Evolutionary conservation across 805 yeast species (phyloP).

Genomic region (Wickerhamomyces subpelliculosus): DNA sequence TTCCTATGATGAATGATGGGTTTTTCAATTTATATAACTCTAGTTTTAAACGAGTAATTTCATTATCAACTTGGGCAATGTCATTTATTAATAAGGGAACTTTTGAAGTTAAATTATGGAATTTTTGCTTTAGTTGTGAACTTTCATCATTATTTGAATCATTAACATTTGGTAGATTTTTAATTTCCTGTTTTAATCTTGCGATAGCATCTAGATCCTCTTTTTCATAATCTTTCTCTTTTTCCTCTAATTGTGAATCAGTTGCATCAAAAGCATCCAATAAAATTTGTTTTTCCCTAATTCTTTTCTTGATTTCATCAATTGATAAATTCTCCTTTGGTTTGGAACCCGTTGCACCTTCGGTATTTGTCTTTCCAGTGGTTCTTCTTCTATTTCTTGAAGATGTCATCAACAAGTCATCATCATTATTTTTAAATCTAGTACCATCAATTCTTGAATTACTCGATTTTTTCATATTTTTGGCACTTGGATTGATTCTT

Average conservation of each 20-base stretch:
- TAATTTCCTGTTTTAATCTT: constrained; percentile 39
- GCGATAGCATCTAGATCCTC: constrained; percentile 34
- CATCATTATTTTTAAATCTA: constrained; percentile 74
- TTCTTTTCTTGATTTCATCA: constrained; percentile 55
- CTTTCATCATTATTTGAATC: constrained; percentile 10
- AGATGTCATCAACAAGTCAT: constrained; percentile 29
- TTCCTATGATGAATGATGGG: constrained; percentile 68
- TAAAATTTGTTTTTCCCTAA: constrained; percentile 70
- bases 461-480: constrained; percentile 20
- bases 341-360: neutral
- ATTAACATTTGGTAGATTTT: constrained; percentile 36
- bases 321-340: constrained; percentile 21
- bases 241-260: constrained; percentile 26
- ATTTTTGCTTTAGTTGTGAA: constrained; percentile 35
- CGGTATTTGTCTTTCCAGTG: constrained; percentile 1
- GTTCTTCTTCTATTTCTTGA: constrained; percentile 23
- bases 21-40: constrained; percentile 56
- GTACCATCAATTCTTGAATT: constrained; percentile 26
- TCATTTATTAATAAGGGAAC: constrained; percentile 63
- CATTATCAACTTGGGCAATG: constrained; percentile 55
- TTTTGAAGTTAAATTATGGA: constrained; percentile 20
- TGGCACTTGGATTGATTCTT: constrained; percentile 9
- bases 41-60: constrained; percentile 59
- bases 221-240: constrained; percentile 39
- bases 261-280: constrained; percentile 38